Evolutionary conservation across 257 asterid genomes (phyloP), one percentile per base, ranked within the genome.

Genomic region (Solanum lycopersicoides): DNA sequence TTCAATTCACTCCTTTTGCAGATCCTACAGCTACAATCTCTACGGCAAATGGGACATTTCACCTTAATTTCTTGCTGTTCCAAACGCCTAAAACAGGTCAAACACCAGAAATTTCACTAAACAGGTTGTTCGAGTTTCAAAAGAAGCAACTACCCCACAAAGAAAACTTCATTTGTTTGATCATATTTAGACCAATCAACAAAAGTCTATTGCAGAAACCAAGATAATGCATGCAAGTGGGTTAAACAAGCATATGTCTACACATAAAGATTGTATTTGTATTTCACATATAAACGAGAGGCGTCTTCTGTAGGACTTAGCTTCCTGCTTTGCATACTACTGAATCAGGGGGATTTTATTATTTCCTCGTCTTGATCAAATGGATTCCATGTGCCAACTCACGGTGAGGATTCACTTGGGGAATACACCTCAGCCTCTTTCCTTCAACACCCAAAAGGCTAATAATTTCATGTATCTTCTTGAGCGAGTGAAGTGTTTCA

Each of bases 1-100:
- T 88, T 90, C 75, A 75, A 86, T 89, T 92, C 91, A 88, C 80
- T 92, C 84, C 90, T 94, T 87, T 87, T 79, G 90, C 99, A 96
- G 90, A 93, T 93, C 85, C 88, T 91, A 91, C 99, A 97, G 89
- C 90, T 85, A 91, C 99, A 97, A 25, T 91, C 88, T 92, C 92
- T 93, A 32, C 90, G 89, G 88, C 99, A 97, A 86, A 94, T 95
- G 85, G 99, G 99, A 84, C 99, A 97, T 88, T 88, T 91, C 83
- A 73, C 89, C 91, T 92, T 95, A 89, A 94, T 91, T 85, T 94
- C 99, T 91, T 90, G 94, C 94, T 92, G 94, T 89, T 94, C 95
- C 82, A 93, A 87, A 86, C 68, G 50, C 93, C 99, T 97, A 89
- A 88, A 39, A 39, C 84, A 72, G 88, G 83, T 88, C 66, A 85